Evolutionary conservation across 106 monocot species (phyloP), one percentile per base, ranked within the genome.

Genomic region (Hemerocallis citrina): DNA sequence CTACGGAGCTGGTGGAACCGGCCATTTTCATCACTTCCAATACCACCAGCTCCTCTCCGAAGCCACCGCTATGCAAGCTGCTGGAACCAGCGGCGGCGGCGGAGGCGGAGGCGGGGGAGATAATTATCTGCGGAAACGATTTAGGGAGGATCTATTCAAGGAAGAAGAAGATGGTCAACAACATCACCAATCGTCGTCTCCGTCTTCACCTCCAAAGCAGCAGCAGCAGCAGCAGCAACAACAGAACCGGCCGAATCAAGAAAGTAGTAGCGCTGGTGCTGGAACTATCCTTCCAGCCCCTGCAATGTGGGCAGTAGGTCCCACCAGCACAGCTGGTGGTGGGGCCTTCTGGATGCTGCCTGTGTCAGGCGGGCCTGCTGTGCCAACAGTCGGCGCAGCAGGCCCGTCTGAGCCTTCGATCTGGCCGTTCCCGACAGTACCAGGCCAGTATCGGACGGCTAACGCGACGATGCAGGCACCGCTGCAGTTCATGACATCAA

Each of bases 341-440:
- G 92, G 89, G 0, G 82, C 82, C 1, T 94, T 94, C 83, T 94
- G 94, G 94, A 94, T 94, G 94, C 85, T 94, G 6, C 94, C 94
- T 11, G 82, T 86, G 25, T 42, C 61, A 14, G 62, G 86, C 2
- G 73, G 74, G 27, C 27, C 73, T 9, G 64, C 56, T 33, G 37
- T 63, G 1, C 74, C 77, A 3, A 30, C 81, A 0, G 57, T 43
- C n/a, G n/a, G n/a, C n/a, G n/a, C n/a, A 11, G 65, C 68, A 2
- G 64, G 62, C 22, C 40, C 72, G 17, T 30, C 75, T 1, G 81
- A 82, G 29, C 40, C 63, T 0, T 36, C 85, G 5, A 47, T 89
- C 30, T 94, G 94, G 94, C 72, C 85, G 3, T n/a, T n/a, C n/a
- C n/a, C n/a, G n/a, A n/a, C n/a, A n/a, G 65, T 68, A 1, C 5